These are phyloP conservation scores for Tolypocladium pustulatum DNA, from an alignment of 2,329 filamentous ascomycete genomes.

Conservation along the genomic window DNA sequence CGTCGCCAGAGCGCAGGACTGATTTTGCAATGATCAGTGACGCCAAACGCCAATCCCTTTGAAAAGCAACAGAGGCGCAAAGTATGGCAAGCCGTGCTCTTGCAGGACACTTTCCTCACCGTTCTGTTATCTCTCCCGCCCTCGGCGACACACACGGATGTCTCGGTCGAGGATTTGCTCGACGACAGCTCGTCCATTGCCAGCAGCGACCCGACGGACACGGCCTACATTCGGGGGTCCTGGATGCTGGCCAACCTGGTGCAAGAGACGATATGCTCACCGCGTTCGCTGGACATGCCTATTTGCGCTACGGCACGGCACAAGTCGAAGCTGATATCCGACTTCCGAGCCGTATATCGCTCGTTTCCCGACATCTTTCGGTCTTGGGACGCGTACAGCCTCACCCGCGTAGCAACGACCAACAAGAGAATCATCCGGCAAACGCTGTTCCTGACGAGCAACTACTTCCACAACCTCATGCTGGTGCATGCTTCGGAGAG, in stretches of 20 bases:
- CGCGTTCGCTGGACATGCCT: constrained; percentile 62
- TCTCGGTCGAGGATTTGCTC: constrained; percentile 61
- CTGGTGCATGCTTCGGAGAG: constrained; percentile 64
- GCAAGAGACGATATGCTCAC: constrained; percentile 65
- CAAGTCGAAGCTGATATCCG: constrained; percentile 57
- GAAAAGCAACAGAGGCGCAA: constrained; percentile 73
- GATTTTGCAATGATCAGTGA: constrained; percentile 26
- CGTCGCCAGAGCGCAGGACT: not conserved
- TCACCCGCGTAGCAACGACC: constrained; percentile 43
- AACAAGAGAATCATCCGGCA: constrained; percentile 62
- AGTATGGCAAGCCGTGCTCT: constrained; percentile 70
- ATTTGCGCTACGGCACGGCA: constrained; percentile 58
- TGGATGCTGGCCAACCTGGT: constrained; percentile 73
- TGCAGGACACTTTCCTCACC: constrained; percentile 74
- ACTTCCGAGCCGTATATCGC: constrained; percentile 63
- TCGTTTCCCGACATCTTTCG: constrained; percentile 63
- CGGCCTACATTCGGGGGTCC: constrained; percentile 62
- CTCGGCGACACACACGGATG: constrained; percentile 69
- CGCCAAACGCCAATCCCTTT: constrained; percentile 53
- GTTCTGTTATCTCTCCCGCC: constrained; percentile 69
- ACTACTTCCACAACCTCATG: constrained; percentile 78
- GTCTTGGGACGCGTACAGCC: constrained; percentile 51
- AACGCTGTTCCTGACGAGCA: constrained; percentile 69
- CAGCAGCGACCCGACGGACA: constrained; percentile 52
- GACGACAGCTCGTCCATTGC: constrained; percentile 51